Base-by-base conservation (phyloP, 2,329 filamentous ascomycete species). In the Westerdykella aurantiaca region DNA sequence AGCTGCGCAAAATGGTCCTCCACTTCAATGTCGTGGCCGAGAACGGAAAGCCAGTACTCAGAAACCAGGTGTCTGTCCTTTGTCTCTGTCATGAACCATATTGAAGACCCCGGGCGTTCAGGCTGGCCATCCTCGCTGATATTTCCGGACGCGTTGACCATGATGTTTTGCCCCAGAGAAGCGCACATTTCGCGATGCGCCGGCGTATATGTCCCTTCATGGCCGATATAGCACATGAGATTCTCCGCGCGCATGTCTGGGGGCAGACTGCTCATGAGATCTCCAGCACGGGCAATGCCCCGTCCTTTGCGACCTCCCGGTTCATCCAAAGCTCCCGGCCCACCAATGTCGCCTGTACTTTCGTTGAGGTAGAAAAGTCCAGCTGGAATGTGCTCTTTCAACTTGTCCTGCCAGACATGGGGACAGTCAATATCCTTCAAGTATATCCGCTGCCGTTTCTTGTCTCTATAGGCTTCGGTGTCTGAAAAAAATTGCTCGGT, bases 61-160 rank as follows among this genome's bases (percentile, higher is more conserved):
- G 89, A 84, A 2, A 97, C 89, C 4, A 91, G 77, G 48, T 90
- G 84, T 1, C 93, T 83, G 59, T 98, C 93, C 57, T 93, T 94
- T 31, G 83, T 89, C 64, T 96, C 89, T 0, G 93, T 97, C 93
- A 98, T 97, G 63, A 97, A 95, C 93, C 93, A 98, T 31, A 98
- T 80, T 0, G 93, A 96, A 43, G 87, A 95, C 1, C 93, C 93
- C 1, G 85, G 80, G 50, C 82, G 86, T 37, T 80, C 80, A 0
- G 69, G 69, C 60, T 93, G 87, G 4, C 85, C 87, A 40, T 85
- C 75, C 43, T 83, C 79, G 14, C 79, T 72, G 2, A 80, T 72
- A 1, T 72, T 73, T 37, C 68, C 69, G 0, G 91, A 97, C 2
- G 89, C 82, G 53, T 96, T 88, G 2, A 98, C 89, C 93, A 98